These are phyloP conservation scores for Didymella pinodella DNA, from an alignment of 2,329 filamentous ascomycete genomes.

Conservation along the genomic window DNA sequence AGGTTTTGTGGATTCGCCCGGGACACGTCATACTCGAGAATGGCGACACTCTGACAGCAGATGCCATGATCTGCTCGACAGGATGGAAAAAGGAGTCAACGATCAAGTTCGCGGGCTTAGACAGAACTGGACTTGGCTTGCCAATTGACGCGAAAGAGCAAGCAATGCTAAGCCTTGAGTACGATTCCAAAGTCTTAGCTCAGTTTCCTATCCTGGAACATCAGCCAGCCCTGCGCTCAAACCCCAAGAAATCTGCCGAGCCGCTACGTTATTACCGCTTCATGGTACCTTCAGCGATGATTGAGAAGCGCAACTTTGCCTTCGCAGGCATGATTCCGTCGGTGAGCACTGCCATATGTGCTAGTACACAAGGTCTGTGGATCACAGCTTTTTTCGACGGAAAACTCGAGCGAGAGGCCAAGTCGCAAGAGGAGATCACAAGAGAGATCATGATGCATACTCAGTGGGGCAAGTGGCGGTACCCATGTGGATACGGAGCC, in stretches of 20 bases:
- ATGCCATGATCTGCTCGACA: constrained; percentile 14
- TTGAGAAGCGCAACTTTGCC: constrained; percentile 20
- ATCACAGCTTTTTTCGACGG: constrained; percentile 69
- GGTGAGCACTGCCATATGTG: constrained; percentile 49
- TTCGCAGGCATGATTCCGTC: constrained; percentile 44
- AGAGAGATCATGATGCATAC: constrained; percentile 67
- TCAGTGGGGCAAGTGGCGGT: constrained; percentile 58
- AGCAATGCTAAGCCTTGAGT: constrained; percentile 60
- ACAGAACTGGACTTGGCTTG: constrained; percentile 16
- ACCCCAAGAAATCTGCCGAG: constrained; percentile 22
- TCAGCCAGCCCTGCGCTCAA: constrained; percentile 51
- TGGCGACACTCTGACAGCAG: constrained; percentile 1
- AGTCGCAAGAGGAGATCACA: constrained; percentile 24
- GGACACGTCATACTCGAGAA: constrained; percentile 7
- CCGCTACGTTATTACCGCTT: constrained; percentile 54
- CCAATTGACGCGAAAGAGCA: constrained; percentile 40
- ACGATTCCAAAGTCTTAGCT: constrained; percentile 61
- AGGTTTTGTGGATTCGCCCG: constrained; percentile 17
- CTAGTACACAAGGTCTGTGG: constrained; percentile 54
- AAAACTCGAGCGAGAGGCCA: constrained; percentile 49
- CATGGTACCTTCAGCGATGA: constrained; percentile 46
- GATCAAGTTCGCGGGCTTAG: constrained; percentile 15
- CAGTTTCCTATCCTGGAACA: constrained; percentile 62
- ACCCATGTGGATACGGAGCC: constrained; percentile 70
- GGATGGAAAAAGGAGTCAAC: constrained; percentile 15